Percentiles rank a stretch among this genome's conserved stretches.
Conservation (phyloP, 495 filamentous ascomycete genomes). For the Aspergillus nidulans region DNA sequence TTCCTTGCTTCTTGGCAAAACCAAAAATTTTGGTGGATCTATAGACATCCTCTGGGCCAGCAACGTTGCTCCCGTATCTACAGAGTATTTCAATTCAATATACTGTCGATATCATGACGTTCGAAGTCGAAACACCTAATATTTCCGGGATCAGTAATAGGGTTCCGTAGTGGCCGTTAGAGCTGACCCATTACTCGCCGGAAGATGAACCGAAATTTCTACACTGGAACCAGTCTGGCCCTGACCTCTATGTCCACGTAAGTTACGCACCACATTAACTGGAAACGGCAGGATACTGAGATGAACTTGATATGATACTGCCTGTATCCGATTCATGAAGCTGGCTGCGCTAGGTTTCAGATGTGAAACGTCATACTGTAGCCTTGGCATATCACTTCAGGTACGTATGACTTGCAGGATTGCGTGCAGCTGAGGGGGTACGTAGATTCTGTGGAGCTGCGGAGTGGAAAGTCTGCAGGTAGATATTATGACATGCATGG, state of each 20-base stretch:
- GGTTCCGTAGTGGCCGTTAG: neutral
- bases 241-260: neutral
- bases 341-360: constrained; percentile 6
- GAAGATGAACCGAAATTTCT: neutral
- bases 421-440: neutral
- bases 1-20: neutral
- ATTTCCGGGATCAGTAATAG: neutral
- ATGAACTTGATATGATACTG: neutral
- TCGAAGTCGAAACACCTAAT: neutral
- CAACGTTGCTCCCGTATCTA: neutral
- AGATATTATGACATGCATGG: neutral
- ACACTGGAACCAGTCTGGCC: neutral
- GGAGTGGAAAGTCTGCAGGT: neutral
- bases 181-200: neutral
- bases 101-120: neutral
- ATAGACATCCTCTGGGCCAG: neutral
- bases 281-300: too few species aligned
- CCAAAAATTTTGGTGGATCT: too few species aligned
- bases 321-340: neutral
- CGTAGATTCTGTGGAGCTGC: neutral
- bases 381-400: neutral
- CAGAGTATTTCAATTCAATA: too few species aligned
- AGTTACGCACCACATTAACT: neutral
- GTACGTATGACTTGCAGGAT: neutral
- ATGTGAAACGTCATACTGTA: neutral